These are phyloP conservation scores for Taphrina pruni DNA, from an alignment of 1,139 yeast genomes.

Conservation along the genomic window DNA sequence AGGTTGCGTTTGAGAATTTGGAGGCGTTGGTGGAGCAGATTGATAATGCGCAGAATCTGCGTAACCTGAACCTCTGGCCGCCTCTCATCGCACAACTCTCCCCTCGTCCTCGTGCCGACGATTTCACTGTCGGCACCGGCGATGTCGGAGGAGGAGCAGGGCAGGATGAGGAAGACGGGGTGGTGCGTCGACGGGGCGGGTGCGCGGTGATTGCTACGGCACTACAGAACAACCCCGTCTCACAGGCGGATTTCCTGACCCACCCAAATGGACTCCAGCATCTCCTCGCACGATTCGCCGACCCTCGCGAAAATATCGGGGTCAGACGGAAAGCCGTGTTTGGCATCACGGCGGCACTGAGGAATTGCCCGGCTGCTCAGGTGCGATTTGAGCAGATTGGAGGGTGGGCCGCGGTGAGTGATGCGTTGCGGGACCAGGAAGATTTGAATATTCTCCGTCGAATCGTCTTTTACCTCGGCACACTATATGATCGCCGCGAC, in stretches of 20 bases:
- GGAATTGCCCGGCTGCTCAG: slow-evolving; percentile 70
- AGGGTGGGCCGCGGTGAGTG: slow-evolving; percentile 66
- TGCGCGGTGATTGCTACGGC: slow-evolving; percentile 87
- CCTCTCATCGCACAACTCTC: slow-evolving; percentile 61
- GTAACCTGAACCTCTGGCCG: slow-evolving; percentile 81
- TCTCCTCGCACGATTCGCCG: slow-evolving; percentile 56
- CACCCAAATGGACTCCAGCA: slow-evolving; percentile 57
- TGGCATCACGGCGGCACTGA: slow-evolving; percentile 75
- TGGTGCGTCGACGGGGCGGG: slow-evolving; percentile 62
- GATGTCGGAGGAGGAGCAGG: no score
- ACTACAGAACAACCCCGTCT: slow-evolving; percentile 81
- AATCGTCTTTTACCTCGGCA: slow-evolving; percentile 34
- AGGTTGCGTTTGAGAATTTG: slow-evolving; percentile 84
- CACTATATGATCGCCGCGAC: slow-evolving; percentile 12
- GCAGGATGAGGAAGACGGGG: slow-evolving; percentile 51
- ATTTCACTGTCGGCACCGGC: no score
- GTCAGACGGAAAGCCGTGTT: slow-evolving; percentile 70
- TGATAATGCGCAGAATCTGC: slow-evolving; percentile 88
- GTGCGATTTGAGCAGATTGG: slow-evolving; percentile 59
- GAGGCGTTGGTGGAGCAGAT: slow-evolving; percentile 93
- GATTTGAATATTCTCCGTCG: slow-evolving; percentile 28
- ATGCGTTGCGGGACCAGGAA: slow-evolving; percentile 44
- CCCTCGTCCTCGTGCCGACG: no score
- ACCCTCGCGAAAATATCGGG: slow-evolving; percentile 51
- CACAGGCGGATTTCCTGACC: slow-evolving; percentile 60